Percentiles rank a stretch among this genome's conserved stretches.
These are phyloP conservation scores for Poa annua DNA, from an alignment of 176 grass and related monocot species.

Conservation along the genomic window DNA sequence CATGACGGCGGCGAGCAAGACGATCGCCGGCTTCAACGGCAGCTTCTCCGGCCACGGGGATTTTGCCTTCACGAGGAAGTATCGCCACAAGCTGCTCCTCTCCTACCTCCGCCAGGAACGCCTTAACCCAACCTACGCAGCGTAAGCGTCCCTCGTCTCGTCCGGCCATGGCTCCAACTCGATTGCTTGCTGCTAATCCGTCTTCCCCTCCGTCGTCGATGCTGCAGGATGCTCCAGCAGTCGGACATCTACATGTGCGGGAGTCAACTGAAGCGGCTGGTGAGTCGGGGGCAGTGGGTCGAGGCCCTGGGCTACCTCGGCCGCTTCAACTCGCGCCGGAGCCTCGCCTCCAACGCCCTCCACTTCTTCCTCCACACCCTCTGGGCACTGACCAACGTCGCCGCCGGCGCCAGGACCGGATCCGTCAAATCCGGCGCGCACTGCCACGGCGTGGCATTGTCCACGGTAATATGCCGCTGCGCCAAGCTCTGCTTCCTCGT, in stretches of 20 bases:
- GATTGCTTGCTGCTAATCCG: neutral
- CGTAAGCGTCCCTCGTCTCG: neutral
- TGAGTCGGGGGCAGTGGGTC: neutral
- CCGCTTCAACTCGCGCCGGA: neutral
- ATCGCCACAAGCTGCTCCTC: no score
- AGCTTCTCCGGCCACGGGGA: no score
- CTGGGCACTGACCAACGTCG: neutral
- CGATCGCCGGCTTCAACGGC: no score
- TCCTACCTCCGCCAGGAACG: no score
- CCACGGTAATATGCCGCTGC: neutral
- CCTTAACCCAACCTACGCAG: no score
- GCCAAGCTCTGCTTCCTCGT: neutral
- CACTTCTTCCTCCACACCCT: neutral
- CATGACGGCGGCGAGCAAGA: no score
- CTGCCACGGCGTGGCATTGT: neutral
- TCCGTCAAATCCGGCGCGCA: neutral
- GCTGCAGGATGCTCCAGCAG: neutral
- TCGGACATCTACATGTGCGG: neutral
- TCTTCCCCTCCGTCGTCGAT: no score
- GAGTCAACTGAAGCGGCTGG: neutral
- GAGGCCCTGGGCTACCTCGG: neutral
- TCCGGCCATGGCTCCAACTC: neutral
- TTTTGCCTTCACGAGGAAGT: no score
- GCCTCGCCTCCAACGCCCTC: neutral
- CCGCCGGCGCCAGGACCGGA: neutral